These are phyloP conservation scores for Enteropsectra breve DNA, from an alignment of 371 early-diverging fungal species.

Conservation along the genomic window DNA sequence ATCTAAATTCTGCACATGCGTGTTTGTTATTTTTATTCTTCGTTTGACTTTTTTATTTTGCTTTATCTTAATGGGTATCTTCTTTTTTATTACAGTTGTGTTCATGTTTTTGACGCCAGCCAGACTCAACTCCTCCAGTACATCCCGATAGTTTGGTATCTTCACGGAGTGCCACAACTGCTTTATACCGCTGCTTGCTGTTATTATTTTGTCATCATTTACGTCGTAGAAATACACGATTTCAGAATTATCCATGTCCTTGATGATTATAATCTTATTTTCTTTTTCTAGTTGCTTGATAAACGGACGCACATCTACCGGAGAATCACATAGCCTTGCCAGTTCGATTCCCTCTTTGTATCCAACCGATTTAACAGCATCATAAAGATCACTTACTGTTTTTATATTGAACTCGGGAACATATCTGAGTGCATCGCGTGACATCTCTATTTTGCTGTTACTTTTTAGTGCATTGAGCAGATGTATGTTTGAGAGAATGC, in stretches of 20 bases:
- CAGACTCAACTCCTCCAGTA: conserved; percentile 49
- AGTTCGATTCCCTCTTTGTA: conserved; percentile 55
- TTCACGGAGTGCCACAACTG: conserved; percentile 50
- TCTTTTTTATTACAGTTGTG: conserved; percentile 39
- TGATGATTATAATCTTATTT: conserved; percentile 53
- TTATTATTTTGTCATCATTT: conserved; percentile 10
- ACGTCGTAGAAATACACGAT: conserved; percentile 57
- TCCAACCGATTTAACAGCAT: conserved; percentile 40
- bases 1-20: conserved; percentile 59
- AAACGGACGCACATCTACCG: conserved; percentile 43
- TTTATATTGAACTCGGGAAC: conserved; percentile 54
- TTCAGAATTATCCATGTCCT: conserved; percentile 57
- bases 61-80: conserved; percentile 28
- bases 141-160: conserved; percentile 55
- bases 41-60: conserved; percentile 54
- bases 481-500: conserved; percentile 41
- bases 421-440: conserved; percentile 49
- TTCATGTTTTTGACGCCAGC: conserved; percentile 53
- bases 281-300: conserved; percentile 40
- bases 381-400: conserved; percentile 53
- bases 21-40: conserved; percentile 61
- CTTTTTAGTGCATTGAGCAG: conserved; percentile 49
- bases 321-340: conserved; percentile 50
- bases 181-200: conserved; percentile 29
- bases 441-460: conserved; percentile 52